Evolutionary conservation across 176 grass and related monocot species (phyloP).

Genomic region (Eremochloa ophiuroides): DNA sequence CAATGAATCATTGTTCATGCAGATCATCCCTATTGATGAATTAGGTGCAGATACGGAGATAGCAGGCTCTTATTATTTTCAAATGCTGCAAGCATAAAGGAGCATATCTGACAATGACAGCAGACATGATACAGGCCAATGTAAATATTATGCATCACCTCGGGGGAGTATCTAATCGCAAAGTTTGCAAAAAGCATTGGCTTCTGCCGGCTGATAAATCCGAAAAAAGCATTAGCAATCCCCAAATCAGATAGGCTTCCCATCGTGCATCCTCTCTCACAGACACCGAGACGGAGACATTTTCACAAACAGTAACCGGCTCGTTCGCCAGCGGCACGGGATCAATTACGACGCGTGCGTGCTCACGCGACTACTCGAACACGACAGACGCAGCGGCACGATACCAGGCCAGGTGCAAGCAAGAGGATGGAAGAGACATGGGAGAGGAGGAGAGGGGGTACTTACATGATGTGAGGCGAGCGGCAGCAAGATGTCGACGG

Average conservation of each 20-base stretch:
- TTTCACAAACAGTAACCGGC: slow-evolving; percentile 12
- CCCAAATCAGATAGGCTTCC: not conserved
- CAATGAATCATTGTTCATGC: not conserved
- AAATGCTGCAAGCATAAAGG: not conserved
- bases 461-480: slow-evolving; percentile 78
- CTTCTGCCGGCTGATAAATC: slow-evolving; percentile 40
- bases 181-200: not conserved
- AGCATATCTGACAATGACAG: not conserved
- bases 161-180: not conserved
- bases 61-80: not conserved
- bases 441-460: not conserved
- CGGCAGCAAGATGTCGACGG: slow-evolving; percentile 73
- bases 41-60: not conserved
- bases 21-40: not conserved
- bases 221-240: slow-evolving; percentile 28
- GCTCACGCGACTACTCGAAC: not conserved
- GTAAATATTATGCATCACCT: not conserved
- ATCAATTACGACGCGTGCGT: not conserved
- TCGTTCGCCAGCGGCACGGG: not conserved
- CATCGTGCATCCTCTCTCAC: not conserved
- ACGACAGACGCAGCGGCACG: not conserved
- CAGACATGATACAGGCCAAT: not conserved
- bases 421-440: not conserved
- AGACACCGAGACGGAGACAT: slow-evolving; percentile 10
- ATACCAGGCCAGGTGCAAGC: not conserved